Evolutionary conservation across 768 basidiomycete genomes (phyloP), one percentile per base, ranked within the genome.

Genomic region (Russula ochroleuca): DNA sequence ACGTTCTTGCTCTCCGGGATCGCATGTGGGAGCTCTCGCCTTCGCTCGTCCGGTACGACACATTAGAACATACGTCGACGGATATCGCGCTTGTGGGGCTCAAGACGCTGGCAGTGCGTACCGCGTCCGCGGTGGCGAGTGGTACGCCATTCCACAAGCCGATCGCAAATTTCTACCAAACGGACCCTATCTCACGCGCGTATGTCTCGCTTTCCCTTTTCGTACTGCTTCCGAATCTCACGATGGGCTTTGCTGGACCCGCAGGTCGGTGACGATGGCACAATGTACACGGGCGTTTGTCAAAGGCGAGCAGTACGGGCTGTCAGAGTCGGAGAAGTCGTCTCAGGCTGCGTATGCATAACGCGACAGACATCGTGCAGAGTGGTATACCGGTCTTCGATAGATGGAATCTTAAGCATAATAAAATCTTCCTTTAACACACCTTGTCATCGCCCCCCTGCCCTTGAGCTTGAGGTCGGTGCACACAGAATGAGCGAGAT

Each of bases 11-110:
- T 51, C 78, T 99, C 50, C 85, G 95, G 41, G 94, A 98, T 71
- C 85, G 97, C 40, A 84, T 98, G 84, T 98, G 96, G 96, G 94
- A 96, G 73, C 86, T 99, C 67, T 90, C 92, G 23, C 97, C 97
- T 1, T 81, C 92, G 2, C 79, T 98, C 31, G 85, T 96, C 41
- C 81, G 93, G 67, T 94, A 95, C 72, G 94, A 95, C 69, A 76
- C 78, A 49, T 79, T 85, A 15, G 97, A 98, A 76, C 78, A 75
- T 25, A 92, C 90, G 1, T 93, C 92, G 3, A 67, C 75, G 1
- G 90, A 90, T 40, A 78, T 94, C 43, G 84, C 88, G 21, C 75
- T 87, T 55, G 79, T 80, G 54, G 94, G 94, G 5, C 75, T 96
- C 13, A 82, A 81, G 69, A 73, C 78, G 0, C 73, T 96, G 9